Evolutionary conservation across 495 filamentous ascomycete species (phyloP).

Genomic region (Hyaloscypha finlandica): DNA sequence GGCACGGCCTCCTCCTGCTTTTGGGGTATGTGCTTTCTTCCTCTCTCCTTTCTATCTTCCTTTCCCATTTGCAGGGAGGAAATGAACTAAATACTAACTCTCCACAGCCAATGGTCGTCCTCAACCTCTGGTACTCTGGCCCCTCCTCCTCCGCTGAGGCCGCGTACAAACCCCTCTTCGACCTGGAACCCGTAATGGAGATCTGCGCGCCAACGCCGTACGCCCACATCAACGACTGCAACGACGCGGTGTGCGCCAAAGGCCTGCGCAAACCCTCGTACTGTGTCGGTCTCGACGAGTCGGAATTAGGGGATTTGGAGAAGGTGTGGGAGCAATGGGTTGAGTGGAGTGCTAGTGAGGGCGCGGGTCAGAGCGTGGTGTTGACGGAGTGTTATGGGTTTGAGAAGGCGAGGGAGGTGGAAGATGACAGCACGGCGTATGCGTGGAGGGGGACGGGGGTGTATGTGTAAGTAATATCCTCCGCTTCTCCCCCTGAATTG

Average conservation of each 20-base stretch:
- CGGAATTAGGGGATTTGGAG: background rate
- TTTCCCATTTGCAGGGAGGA: too few species aligned
- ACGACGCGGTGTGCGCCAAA: background rate
- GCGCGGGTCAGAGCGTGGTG: background rate
- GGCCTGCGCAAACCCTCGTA: constrained; percentile 3
- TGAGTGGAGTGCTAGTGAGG: background rate
- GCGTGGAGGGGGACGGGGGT: constrained; percentile 4
- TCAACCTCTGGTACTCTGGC: constrained; percentile 13
- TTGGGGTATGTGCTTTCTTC: background rate
- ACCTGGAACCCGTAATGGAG: constrained; percentile 1
- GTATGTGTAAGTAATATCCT: constrained; percentile 2
- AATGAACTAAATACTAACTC: background rate
- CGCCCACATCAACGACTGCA: background rate
- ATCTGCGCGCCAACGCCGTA: background rate
- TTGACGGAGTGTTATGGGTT: background rate
- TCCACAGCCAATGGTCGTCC: constrained; percentile 3
- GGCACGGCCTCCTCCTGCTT: background rate
- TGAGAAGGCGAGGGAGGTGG: background rate
- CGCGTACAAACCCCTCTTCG: constrained; percentile 5
- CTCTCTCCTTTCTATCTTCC: background rate
- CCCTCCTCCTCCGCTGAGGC: background rate
- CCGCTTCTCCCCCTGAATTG: background rate
- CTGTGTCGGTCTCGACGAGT: background rate
- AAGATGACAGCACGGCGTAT: background rate
- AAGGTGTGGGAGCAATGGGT: constrained; percentile 1